Evolutionary conservation across 768 basidiomycete species (phyloP).

Genomic region (Lactifluus echinatus): DNA sequence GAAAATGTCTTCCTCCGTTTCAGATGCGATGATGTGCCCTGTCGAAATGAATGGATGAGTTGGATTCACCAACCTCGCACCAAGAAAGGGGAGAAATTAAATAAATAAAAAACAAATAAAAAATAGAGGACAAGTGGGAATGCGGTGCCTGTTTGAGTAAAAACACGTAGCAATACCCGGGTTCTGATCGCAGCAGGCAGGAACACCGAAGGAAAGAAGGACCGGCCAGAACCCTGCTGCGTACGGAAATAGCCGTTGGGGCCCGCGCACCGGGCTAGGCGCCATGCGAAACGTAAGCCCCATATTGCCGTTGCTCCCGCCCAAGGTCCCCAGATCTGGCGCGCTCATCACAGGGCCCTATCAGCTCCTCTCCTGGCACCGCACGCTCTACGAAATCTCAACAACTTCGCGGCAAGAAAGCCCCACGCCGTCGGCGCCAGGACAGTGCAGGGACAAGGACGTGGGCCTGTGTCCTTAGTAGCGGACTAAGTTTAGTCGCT

Average conservation of each 20-base stretch:
- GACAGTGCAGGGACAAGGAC: background rate
- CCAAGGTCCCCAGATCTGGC: conserved; percentile 1
- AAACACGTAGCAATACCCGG: conserved; percentile 8
- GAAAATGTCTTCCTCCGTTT: conserved; percentile 85
- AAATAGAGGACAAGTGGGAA: background rate
- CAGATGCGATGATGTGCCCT: conserved; percentile 69
- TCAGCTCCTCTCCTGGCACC: background rate
- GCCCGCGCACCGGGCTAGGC: background rate
- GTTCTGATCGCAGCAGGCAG: conserved; percentile 17
- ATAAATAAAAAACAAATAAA: background rate
- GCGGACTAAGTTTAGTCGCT: background rate
- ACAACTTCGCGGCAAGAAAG: background rate
- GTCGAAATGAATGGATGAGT: conserved; percentile 1
- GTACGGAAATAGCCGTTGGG: conserved; percentile 10
- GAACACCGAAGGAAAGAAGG: conserved; percentile 5
- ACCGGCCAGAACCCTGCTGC: conserved; percentile 6
- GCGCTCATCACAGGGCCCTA: background rate
- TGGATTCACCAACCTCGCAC: background rate
- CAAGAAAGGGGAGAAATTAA: background rate
- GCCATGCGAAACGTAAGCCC: conserved; percentile 11
- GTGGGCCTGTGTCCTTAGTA: background rate
- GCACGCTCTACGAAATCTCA: background rate
- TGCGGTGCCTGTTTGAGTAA: conserved; percentile 7
- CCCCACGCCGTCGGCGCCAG: background rate
- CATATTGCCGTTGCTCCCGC: background rate